Evolutionary conservation across 352 stramenopile species (phyloP), one percentile per base, ranked within the genome.

Genomic region (Aphanomyces invadans): DNA sequence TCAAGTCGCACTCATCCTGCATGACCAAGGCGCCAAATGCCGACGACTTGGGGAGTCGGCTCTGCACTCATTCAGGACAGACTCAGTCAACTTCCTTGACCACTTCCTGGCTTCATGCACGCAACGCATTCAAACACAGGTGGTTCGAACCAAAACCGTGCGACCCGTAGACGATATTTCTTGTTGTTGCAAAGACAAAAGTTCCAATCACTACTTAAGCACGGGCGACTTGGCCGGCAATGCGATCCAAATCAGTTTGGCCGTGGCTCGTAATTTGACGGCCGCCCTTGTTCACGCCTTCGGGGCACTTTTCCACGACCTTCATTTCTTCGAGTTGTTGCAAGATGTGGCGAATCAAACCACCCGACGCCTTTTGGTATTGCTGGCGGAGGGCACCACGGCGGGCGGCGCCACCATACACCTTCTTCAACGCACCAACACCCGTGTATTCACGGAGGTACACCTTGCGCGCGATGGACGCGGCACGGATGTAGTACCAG

Each of bases 171-270:
- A 42, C 36, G 36, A 42, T 42, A 42, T 42, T 42, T 57, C 17
- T 57, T 72, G 57, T 74, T 77, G 69, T 68, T 73, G 66, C 66
- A 62, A 45, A 53, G 67, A 48, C 42, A 39, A 33, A 26, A 26
- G 51, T 67, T 64, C 70, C 60, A 74, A 57, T 69, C 75, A 65
- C 42, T 29, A 72, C 71, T 89, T 92, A 92, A 77, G 78, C 80
- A 49, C 82, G 82, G 67, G 87, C 78, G 39, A 99, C 93, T 79
- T 96, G 87, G 75, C 95, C 94, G 64, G 97, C 97, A 76, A 99
- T 99, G 83, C 95, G 95, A 82, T 99, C 96, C 68, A 99, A 82
- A 88, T 99, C 97, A 80, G 98, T 95, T 83, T 99, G 97, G 80
- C 97, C 97, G 74, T 98, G 95, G 71, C 88, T 91, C 44, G 95